Percentiles rank a stretch among this genome's conserved stretches.
phyloP scores from a whole-genome alignment of 23 red algal genomes.

The Gracilaria vermiculophylla region DNA sequence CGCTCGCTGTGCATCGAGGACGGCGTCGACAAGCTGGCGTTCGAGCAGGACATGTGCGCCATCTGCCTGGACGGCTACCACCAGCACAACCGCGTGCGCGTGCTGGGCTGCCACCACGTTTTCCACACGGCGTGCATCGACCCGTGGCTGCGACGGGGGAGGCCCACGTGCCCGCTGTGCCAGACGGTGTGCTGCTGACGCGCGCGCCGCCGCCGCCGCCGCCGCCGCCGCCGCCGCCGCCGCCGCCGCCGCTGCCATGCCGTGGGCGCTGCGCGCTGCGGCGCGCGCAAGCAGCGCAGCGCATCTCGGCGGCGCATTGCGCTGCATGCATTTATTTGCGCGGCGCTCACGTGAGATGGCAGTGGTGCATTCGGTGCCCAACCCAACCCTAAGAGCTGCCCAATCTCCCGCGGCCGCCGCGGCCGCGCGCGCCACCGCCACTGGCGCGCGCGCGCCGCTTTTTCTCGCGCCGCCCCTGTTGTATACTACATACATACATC shows the following conservation, averaged over 20 bases:
- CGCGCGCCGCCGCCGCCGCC: no score
- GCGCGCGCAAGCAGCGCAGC: no score
- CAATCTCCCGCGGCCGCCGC: no score
- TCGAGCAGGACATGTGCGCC: constrained; percentile 73
- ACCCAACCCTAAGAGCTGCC: no score
- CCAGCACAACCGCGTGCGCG: constrained; percentile 63
- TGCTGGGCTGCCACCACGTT: constrained; percentile 82
- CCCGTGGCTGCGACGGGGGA: constrained; percentile 72
- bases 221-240: no score
- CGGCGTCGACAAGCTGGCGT: constrained; percentile 40
- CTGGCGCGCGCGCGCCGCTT: neutral
- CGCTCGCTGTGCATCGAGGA: constrained; percentile 60
- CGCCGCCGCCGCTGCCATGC: no score
- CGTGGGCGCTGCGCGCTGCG: no score
- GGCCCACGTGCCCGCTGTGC: constrained; percentile 75
- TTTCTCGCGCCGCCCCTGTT: constrained; percentile 1
- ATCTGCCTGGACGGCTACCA: constrained; percentile 86
- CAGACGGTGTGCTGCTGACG: constrained; percentile 62
- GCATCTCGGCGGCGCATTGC: no score
- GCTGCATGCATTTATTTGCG: no score
- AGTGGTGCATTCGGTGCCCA: no score
- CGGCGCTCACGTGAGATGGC: no score
- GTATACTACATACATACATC: no score
- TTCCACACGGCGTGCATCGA: constrained; percentile 88
- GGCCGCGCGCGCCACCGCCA: neutral